Percentiles rank a stretch among this genome's conserved stretches.
phyloP scores from a whole-genome alignment of 257 asterid species.

The Dorcoceras hygrometricum region DNA sequence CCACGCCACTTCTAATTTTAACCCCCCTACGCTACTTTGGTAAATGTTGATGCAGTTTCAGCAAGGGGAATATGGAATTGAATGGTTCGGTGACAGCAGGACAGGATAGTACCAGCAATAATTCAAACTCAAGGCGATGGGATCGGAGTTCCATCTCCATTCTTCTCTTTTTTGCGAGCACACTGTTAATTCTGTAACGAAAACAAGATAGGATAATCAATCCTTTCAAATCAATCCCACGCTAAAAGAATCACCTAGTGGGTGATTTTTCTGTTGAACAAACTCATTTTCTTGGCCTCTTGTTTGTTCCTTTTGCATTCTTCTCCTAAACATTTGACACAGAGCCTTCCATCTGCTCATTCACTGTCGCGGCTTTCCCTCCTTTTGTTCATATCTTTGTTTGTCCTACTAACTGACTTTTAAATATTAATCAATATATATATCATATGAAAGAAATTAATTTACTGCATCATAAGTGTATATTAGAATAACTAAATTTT shows the following conservation, averaged over 20 bases:
- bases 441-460: too few species aligned
- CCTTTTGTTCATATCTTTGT: not conserved
- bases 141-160: slow-evolving; percentile 18
- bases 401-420: too few species aligned
- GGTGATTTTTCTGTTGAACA: not conserved
- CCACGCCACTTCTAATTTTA: too few species aligned
- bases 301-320: too few species aligned
- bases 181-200: not conserved
- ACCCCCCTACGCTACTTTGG: too few species aligned
- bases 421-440: too few species aligned
- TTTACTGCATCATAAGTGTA: too few species aligned
- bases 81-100: slow-evolving; percentile 27
- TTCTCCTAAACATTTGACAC: too few species aligned
- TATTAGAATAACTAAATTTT: too few species aligned
- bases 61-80: slow-evolving; percentile 21
- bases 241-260: not conserved
- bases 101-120: slow-evolving; percentile 16
- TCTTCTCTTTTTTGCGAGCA: slow-evolving; percentile 11
- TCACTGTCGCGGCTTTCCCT: not conserved
- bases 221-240: not conserved
- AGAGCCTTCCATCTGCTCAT: not conserved
- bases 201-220: not conserved
- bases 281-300: not conserved
- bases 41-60: slow-evolving; percentile 25
- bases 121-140: slow-evolving; percentile 13